These are phyloP conservation scores for Neoarthrinium moseri DNA, from an alignment of 2,329 filamentous ascomycete species.

Conservation along the genomic window DNA sequence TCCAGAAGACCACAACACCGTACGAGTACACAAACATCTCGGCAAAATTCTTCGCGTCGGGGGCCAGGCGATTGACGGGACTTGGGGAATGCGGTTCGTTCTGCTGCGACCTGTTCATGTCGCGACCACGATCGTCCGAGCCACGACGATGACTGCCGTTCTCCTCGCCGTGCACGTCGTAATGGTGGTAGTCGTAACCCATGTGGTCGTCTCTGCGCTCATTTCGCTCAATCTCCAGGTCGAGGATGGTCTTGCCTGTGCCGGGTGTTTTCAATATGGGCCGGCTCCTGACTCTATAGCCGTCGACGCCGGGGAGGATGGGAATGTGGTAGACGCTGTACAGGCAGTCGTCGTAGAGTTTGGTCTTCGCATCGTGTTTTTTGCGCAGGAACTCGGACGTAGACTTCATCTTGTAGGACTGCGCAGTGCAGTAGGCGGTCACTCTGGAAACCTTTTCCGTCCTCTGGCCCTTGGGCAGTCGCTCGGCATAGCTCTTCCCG, in stretches of 20 bases:
- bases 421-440: slow-evolving; percentile 94
- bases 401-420: slow-evolving; percentile 84
- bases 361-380: slow-evolving; percentile 86
- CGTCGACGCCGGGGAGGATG: slow-evolving; percentile 79
- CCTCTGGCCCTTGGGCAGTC: slow-evolving; percentile 82
- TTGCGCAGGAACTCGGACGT: slow-evolving; percentile 88
- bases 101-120: slow-evolving; percentile 26
- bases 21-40: slow-evolving; percentile 98
- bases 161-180: slow-evolving; percentile 37
- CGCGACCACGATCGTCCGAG: slow-evolving; percentile 16
- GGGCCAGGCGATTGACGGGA: slow-evolving; percentile 59
- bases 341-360: slow-evolving; percentile 95
- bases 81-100: slow-evolving; percentile 40
- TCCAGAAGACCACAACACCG: slow-evolving; percentile 98
- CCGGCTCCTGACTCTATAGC: slow-evolving; percentile 84
- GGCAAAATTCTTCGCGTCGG: slow-evolving; percentile 76
- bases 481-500: slow-evolving; percentile 91
- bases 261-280: slow-evolving; percentile 91
- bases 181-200: slow-evolving; percentile 82
- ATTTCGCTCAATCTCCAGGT: slow-evolving; percentile 94
- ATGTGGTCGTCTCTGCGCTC: slow-evolving; percentile 87
- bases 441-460: slow-evolving; percentile 85
- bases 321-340: slow-evolving; percentile 95
- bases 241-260: slow-evolving; percentile 81
- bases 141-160: slow-evolving; percentile 18